These are phyloP conservation scores for Mucor indicus DNA, from an alignment of 371 early-diverging fungal species.

Conservation along the genomic window DNA sequence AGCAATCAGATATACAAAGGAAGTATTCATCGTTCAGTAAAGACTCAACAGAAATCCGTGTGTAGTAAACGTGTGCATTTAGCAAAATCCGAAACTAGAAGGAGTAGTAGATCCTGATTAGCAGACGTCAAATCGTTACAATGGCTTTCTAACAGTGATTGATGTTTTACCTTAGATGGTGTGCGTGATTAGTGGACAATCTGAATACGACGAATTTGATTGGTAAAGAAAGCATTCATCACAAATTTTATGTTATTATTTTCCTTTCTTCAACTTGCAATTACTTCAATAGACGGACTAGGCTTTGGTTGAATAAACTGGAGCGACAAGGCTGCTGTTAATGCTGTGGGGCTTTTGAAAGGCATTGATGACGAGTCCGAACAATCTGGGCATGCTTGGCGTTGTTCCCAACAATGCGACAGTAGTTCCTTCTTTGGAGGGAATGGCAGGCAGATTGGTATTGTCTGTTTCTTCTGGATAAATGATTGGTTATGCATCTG, in stretches of 20 bases:
- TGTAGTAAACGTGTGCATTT: no score
- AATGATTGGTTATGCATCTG: constrained; percentile 11
- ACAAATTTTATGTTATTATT: constrained; percentile 7
- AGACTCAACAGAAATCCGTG: no score
- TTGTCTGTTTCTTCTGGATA: constrained; percentile 14
- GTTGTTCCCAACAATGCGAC: constrained; percentile 15
- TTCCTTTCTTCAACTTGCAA: constrained; percentile 2
- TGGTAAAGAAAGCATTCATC: background rate
- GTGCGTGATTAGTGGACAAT: no score
- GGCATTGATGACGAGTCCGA: constrained; percentile 16
- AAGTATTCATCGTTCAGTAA: no score
- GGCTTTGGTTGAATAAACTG: constrained; percentile 14
- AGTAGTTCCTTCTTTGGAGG: constrained; percentile 16
- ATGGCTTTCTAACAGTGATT: no score
- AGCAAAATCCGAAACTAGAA: no score
- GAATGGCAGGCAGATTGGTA: constrained; percentile 14
- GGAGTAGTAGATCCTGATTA: no score
- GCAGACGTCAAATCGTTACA: no score
- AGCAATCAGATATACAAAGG: no score
- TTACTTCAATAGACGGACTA: constrained; percentile 15
- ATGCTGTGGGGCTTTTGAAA: constrained; percentile 15
- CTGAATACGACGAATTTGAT: constrained; percentile 5
- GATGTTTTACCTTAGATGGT: no score
- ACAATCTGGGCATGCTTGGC: constrained; percentile 11
- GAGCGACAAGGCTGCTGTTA: constrained; percentile 11